Conservation (phyloP, 352 stramenopile genomes). For the Phytophthora idaei region DNA sequence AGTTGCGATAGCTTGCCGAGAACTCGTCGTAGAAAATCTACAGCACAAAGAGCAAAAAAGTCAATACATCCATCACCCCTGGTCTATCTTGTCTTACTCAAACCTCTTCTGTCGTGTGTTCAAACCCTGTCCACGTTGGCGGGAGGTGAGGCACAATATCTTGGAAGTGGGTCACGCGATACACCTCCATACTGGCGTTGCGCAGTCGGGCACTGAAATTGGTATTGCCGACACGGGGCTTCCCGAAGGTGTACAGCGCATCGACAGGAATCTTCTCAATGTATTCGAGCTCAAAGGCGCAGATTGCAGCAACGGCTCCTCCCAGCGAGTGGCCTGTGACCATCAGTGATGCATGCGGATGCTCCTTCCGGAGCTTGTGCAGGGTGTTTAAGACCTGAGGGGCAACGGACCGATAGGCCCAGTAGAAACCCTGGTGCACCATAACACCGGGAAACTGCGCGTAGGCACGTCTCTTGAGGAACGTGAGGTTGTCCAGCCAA, state of each 20-base stretch:
- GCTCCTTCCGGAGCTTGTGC: constrained; percentile 29
- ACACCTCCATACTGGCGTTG: constrained; percentile 63
- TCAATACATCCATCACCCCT: background rate
- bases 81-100: no score
- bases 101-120: constrained; percentile 79
- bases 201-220: constrained; percentile 65
- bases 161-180: constrained; percentile 78
- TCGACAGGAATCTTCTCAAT: constrained; percentile 62
- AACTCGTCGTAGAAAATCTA: constrained; percentile 88
- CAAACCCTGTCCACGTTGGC: constrained; percentile 75
- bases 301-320: constrained; percentile 72
- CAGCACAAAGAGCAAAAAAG: constrained; percentile 10
- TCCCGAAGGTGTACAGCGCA: constrained; percentile 76
- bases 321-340: constrained; percentile 81
- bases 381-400: constrained; percentile 52
- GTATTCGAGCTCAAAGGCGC: constrained; percentile 74
- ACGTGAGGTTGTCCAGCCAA: constrained; percentile 88
- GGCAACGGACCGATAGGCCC: constrained; percentile 73
- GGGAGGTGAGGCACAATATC: constrained; percentile 82
- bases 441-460: constrained; percentile 55
- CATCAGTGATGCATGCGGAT: constrained; percentile 58
- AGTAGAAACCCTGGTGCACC: constrained; percentile 85
- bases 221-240: constrained; percentile 75
- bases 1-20: constrained; percentile 62
- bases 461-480: constrained; percentile 78